Evolutionary conservation across 2,329 filamentous ascomycete species (phyloP).

Genomic region (Sporothrix globosa): DNA sequence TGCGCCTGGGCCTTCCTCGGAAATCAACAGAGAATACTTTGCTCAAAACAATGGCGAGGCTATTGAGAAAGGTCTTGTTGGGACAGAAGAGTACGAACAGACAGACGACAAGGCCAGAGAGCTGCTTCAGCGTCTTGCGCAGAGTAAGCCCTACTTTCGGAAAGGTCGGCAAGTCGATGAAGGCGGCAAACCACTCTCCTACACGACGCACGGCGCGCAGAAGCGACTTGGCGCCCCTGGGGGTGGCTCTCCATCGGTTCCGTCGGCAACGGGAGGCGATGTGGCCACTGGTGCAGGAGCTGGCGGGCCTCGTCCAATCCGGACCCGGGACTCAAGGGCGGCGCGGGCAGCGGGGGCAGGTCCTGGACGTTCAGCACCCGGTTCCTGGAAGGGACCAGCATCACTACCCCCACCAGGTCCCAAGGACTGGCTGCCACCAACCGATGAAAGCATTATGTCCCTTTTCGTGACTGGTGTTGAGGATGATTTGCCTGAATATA

Average conservation of each 20-base stretch:
- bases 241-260: background rate
- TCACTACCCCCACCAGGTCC: conserved; percentile 78
- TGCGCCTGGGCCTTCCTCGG: conserved; percentile 85
- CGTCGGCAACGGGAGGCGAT: conserved; percentile 48
- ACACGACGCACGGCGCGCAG: conserved; percentile 42
- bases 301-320: conserved; percentile 73
- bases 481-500: conserved; percentile 91
- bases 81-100: conserved; percentile 90
- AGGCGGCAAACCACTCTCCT: conserved; percentile 48
- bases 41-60: conserved; percentile 96
- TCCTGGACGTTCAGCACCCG: conserved; percentile 47
- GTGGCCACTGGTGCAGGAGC: conserved; percentile 58
- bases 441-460: conserved; percentile 84
- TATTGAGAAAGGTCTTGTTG: conserved; percentile 82
- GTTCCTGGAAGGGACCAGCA: conserved; percentile 60
- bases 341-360: conserved; percentile 55
- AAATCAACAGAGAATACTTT: conserved; percentile 96
- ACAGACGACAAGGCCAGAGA: conserved; percentile 96
- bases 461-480: conserved; percentile 95
- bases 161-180: conserved; percentile 78
- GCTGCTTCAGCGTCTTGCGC: conserved; percentile 78
- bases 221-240: conserved; percentile 39
- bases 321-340: conserved; percentile 68
- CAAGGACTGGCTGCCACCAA: conserved; percentile 82
- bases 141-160: conserved; percentile 93